A percentile compares a stretch with the other conserved stretches of the same genome.
phyloP scores from a whole-genome alignment of 164 flowering plant species.

The Tinospora cordifolia region DNA sequence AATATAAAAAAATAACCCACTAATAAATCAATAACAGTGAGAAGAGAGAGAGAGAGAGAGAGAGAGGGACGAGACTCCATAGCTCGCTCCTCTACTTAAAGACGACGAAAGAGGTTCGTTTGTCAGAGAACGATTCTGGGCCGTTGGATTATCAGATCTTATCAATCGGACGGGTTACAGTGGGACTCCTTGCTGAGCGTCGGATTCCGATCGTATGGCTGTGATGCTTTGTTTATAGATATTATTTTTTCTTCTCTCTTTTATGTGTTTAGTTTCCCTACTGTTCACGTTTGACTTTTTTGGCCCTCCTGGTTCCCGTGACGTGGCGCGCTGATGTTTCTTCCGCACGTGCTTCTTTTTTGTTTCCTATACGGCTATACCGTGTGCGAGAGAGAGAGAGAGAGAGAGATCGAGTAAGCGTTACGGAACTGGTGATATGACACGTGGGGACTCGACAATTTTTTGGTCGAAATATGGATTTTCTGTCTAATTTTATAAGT shows the following conservation, averaged over 20 bases:
- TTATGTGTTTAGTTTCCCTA: too few relatives aligned
- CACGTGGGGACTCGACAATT: neutral
- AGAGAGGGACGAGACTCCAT: neutral
- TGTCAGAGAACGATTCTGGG: too few relatives aligned
- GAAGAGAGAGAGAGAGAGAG: neutral
- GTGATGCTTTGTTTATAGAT: neutral
- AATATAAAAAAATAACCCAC: neutral
- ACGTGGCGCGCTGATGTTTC: too few relatives aligned
- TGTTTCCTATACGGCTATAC: too few relatives aligned
- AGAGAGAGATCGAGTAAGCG: neutral
- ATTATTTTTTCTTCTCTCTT: neutral
- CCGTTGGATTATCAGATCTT: neutral
- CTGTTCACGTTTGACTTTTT: neutral
- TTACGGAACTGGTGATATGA: neutral
- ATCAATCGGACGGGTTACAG: neutral
- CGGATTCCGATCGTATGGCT: too few relatives aligned
- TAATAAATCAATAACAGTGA: neutral
- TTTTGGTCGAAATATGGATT: too few relatives aligned
- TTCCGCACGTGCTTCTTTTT: neutral
- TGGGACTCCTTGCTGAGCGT: too few relatives aligned
- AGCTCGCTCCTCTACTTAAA: constrained; percentile 23
- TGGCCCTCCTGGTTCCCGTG: neutral
- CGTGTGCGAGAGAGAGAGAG: neutral
- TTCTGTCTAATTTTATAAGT: too few relatives aligned
- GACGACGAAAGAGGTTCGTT: neutral